Evolutionary conservation across 176 grass and related monocot genomes (phyloP).

Genomic region (Calamus simplicifolius): DNA sequence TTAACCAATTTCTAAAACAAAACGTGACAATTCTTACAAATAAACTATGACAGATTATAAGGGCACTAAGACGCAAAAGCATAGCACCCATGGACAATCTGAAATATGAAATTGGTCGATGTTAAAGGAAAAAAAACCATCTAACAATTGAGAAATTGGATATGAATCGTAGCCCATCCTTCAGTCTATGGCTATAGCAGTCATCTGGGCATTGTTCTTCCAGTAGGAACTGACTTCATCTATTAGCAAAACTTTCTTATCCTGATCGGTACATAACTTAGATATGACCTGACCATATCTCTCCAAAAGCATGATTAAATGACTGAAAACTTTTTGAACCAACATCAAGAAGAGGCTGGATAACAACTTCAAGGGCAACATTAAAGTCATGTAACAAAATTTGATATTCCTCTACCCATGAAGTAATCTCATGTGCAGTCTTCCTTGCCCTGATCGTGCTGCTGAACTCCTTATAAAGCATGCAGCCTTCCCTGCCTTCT

Average conservation of each 20-base stretch:
- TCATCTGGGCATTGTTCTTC: constrained; percentile 95
- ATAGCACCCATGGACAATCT: constrained; percentile 94
- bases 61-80: constrained; percentile 2
- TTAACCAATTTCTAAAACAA: no score
- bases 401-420: constrained; percentile 74
- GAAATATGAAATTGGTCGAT: constrained; percentile 88
- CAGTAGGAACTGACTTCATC: constrained; percentile 77
- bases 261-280: constrained; percentile 68
- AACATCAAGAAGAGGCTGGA: constrained; percentile 83
- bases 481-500: constrained; percentile 39
- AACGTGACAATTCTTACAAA: no score
- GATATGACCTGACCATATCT: constrained; percentile 80
- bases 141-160: constrained; percentile 89
- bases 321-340: constrained; percentile 96
- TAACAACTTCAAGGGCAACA: constrained; percentile 79
- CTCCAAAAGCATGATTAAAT: constrained; percentile 90
- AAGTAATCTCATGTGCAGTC: constrained; percentile 56
- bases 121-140: constrained; percentile 81
- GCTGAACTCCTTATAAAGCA: constrained; percentile 68
- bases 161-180: constrained; percentile 92
- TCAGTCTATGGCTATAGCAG: constrained; percentile 82
- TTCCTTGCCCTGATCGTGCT: constrained; percentile 70
- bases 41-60: no score
- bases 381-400: constrained; percentile 55
- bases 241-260: constrained; percentile 77